Evolutionary conservation across 495 filamentous ascomycete genomes (phyloP), one percentile per base, ranked within the genome.

Genomic region (Daldinia bambusicola): DNA sequence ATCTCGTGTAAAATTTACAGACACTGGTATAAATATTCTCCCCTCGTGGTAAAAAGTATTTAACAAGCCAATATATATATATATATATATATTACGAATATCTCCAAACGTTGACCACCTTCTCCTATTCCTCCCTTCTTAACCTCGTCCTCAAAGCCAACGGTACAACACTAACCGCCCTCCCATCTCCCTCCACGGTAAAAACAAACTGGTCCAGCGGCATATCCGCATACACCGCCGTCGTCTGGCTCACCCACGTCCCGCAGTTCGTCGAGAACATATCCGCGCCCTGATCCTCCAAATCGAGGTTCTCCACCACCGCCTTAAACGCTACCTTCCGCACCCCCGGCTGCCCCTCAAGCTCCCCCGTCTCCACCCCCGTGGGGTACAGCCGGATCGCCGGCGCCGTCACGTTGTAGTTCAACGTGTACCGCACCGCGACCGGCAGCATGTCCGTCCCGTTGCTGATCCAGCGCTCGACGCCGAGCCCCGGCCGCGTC

Each of bases 171-270:
- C 80, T 77, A 37, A 79, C 66, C 57, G 82, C 83, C 55, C 72
- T 80, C 12, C 81, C 84, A 12, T 74, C 63, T 3, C 10, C 50
- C 55, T 79, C 79, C 12, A 86, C n/a, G 7, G 74, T 74, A 63
- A 88, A 87, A 7, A 85, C 71, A 65, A 88, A 85, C 77, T 84
- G 78, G 63, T 87, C 86, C 18, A 88, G 67, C 51, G 80, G 77
- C 61, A 75, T 76, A 14, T 78, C 77, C 18, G 79, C 80, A 59
- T 81, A 86, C 55, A 78, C 76, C 0, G 77, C 75, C 37, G 72
- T 71, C 67, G 85, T 87, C 50, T 88, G 76, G 26, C 72, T 74
- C 10, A 82, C 76, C 85, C 85, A 87, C 6, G 82, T 82, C 4
- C 81, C 80, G 72, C 84, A 87, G 20, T 81, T 80, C 13, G 80